A percentile compares a stretch with the other conserved stretches of the same genome.
These are phyloP conservation scores for Fusarium sp. DNA, from an alignment of 2,329 filamentous ascomycete species.

Conservation along the genomic window DNA sequence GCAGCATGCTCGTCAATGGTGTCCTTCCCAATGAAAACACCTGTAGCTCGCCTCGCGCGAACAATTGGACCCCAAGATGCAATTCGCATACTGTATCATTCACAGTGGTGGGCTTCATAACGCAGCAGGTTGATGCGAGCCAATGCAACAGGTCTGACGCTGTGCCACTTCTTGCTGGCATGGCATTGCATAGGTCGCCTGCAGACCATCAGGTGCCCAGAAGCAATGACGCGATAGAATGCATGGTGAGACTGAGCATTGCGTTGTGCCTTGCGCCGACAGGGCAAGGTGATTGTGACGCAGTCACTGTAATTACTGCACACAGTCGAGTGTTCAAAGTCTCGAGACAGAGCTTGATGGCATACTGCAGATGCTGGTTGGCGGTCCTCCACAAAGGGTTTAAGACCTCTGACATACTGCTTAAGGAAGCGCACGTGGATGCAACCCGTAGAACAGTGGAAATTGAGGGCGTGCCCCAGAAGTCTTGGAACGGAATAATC, in stretches of 20 bases:
- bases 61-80: slow-evolving; percentile 19
- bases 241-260: slow-evolving; percentile 41
- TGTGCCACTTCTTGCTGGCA: slow-evolving; percentile 41
- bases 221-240: slow-evolving; percentile 43
- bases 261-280: slow-evolving; percentile 36
- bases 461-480: slow-evolving; percentile 43
- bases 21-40: neutral
- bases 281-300: slow-evolving; percentile 27
- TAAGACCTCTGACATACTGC: slow-evolving; percentile 32
- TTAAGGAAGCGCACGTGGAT: slow-evolving; percentile 39
- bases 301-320: slow-evolving; percentile 20
- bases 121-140: slow-evolving; percentile 23
- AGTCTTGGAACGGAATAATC: slow-evolving; percentile 46
- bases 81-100: slow-evolving; percentile 16
- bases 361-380: slow-evolving; percentile 37
- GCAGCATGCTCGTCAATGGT: neutral
- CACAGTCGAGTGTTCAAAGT: slow-evolving; percentile 22
- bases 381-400: slow-evolving; percentile 32
- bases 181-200: slow-evolving; percentile 41
- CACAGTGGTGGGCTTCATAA: slow-evolving; percentile 15
- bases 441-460: slow-evolving; percentile 37
- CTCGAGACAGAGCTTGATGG: slow-evolving; percentile 27
- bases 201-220: slow-evolving; percentile 44
- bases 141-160: slow-evolving; percentile 37
- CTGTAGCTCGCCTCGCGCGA: slow-evolving; percentile 19